Conservation (phyloP, 2,329 filamentous ascomycete species). For the Huntiella bhutanensis region DNA sequence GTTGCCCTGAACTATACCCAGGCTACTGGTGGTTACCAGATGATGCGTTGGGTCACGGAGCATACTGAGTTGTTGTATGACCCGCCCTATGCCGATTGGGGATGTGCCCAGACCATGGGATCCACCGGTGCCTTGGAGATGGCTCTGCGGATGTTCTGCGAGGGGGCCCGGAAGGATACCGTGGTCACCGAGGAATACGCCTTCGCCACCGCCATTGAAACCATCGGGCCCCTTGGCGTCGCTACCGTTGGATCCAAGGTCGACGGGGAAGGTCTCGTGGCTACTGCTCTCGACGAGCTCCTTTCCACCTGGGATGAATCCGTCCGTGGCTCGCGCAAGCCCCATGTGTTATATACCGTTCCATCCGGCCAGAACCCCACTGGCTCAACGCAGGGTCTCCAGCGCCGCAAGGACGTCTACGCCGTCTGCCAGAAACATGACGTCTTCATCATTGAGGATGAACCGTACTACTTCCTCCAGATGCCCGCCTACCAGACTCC, state of each 20-base stretch:
- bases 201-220: constrained; percentile 55
- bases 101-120: constrained; percentile 63
- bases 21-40: constrained; percentile 64
- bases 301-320: constrained; percentile 30
- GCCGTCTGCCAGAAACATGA: constrained; percentile 66
- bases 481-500: constrained; percentile 53
- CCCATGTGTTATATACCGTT: constrained; percentile 39
- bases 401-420: constrained; percentile 56
- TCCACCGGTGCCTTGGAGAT: constrained; percentile 77
- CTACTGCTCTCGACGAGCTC: constrained; percentile 31
- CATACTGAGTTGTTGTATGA: constrained; percentile 82
- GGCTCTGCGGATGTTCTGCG: constrained; percentile 62
- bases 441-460: constrained; percentile 74
- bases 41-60: constrained; percentile 81
- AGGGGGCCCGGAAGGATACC: constrained; percentile 48
- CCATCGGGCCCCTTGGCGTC: constrained; percentile 33
- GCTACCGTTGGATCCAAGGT: constrained; percentile 30
- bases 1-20: constrained; percentile 90
- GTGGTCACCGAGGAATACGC: constrained; percentile 82
- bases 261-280: constrained; percentile 34
- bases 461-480: constrained; percentile 88
- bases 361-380: constrained; percentile 81
- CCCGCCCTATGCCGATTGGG: constrained; percentile 83
- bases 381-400: constrained; percentile 55
- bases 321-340: constrained; percentile 27